phyloP scores from a whole-genome alignment of 2,329 filamentous ascomycete species.

The Westerdykella ornata region DNA sequence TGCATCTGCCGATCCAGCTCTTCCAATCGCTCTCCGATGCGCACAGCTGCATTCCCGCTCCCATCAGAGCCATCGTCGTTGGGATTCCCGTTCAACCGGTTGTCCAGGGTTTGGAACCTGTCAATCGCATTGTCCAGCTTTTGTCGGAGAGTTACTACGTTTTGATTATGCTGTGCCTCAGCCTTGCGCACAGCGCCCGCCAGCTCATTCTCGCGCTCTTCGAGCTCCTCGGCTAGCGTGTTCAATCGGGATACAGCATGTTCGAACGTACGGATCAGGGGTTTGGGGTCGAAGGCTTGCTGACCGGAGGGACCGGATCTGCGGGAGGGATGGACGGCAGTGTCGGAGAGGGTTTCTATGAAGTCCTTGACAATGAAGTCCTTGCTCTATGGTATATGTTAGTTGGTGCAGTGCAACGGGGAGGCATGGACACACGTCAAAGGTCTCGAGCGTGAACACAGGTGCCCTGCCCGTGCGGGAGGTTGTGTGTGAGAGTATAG shows the following conservation, averaged over 20 bases:
- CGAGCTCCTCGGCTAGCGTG: slow-evolving; percentile 71
- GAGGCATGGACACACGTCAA: slow-evolving; percentile 34
- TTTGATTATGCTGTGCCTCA: slow-evolving; percentile 86
- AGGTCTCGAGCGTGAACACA: slow-evolving; percentile 77
- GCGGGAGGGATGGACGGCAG: slow-evolving; percentile 68
- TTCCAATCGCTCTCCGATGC: slow-evolving; percentile 89
- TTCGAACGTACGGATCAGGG: slow-evolving; percentile 91
- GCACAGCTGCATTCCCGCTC: slow-evolving; percentile 83
- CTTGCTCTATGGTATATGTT: slow-evolving; percentile 32
- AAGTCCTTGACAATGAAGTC: slow-evolving; percentile 99
- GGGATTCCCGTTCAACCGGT: slow-evolving; percentile 62
- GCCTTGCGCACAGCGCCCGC: slow-evolving; percentile 83
- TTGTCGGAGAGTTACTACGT: slow-evolving; percentile 75
- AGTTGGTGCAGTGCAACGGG: background rate
- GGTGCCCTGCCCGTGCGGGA: slow-evolving; percentile 54
- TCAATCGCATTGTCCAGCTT: slow-evolving; percentile 90
- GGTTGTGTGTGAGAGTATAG: slow-evolving; percentile 36
- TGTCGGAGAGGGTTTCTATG: slow-evolving; percentile 85
- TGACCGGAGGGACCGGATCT: slow-evolving; percentile 57
- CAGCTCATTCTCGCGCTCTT: slow-evolving; percentile 84
- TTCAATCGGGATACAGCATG: slow-evolving; percentile 63
- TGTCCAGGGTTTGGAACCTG: slow-evolving; percentile 84
- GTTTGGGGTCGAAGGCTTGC: slow-evolving; percentile 80
- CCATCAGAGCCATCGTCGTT: slow-evolving; percentile 48
- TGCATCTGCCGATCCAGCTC: slow-evolving; percentile 89